Evolutionary conservation across 2,329 filamentous ascomycete genomes (phyloP).

Genomic region (Rutstroemia sp.): DNA sequence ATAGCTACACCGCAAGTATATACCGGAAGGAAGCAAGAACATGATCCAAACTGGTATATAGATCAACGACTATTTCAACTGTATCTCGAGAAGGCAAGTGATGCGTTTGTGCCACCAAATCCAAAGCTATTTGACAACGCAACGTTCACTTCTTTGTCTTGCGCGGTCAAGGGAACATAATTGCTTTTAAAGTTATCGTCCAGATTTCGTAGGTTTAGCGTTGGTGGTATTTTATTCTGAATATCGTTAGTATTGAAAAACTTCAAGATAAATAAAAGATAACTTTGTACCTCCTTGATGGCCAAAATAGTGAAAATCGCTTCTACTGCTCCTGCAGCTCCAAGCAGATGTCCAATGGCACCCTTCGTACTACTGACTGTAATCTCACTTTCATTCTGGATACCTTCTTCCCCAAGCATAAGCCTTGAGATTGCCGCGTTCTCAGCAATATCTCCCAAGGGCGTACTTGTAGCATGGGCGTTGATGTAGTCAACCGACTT

Average conservation of each 20-base stretch:
- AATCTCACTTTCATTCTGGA: constrained; percentile 52
- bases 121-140: constrained; percentile 94
- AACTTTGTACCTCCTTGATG: constrained; percentile 60
- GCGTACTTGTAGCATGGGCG: constrained; percentile 86
- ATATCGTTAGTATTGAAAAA: constrained; percentile 2
- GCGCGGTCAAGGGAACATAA: constrained; percentile 67
- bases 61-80: constrained; percentile 1
- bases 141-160: constrained; percentile 62
- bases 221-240: constrained; percentile 75
- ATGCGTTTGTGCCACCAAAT: constrained; percentile 94
- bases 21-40: not conserved
- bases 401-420: constrained; percentile 66
- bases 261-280: not conserved
- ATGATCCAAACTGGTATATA: too few species aligned
- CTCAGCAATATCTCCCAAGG: constrained; percentile 81
- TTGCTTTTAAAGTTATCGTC: constrained; percentile 71
- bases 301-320: constrained; percentile 78
- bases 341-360: constrained; percentile 82
- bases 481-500: constrained; percentile 82
- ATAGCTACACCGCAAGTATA: constrained; percentile 15
- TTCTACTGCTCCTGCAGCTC: constrained; percentile 85
- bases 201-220: constrained; percentile 67
- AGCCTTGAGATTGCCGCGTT: constrained; percentile 73
- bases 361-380: constrained; percentile 93
- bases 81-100: constrained; percentile 59